A percentile compares a stretch with the other conserved stretches of the same genome.
Evolutionary conservation across 1,284 basidiomycete genomes (phyloP).

Genomic region (Tremellales sp.): DNA sequence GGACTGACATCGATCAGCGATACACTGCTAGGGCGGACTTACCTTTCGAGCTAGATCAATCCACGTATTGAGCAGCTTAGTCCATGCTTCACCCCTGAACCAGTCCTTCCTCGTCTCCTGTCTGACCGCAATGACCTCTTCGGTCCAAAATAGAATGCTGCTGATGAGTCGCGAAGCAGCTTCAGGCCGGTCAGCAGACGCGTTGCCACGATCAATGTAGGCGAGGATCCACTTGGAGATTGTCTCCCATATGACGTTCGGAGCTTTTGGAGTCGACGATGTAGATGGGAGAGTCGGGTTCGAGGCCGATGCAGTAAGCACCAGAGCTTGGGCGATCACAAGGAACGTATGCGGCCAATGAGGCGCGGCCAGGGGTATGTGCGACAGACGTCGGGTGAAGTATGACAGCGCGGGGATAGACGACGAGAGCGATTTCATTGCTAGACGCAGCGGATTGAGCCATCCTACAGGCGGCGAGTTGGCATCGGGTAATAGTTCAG

Average conservation of each 20-base stretch:
- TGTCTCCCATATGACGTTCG: conserved; percentile 1
- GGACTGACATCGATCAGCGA: no score
- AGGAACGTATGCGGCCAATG: conserved; percentile 10
- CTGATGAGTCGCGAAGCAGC: neutral
- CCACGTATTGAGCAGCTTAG: conserved; percentile 40
- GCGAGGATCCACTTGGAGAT: neutral
- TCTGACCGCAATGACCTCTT: conserved; percentile 13
- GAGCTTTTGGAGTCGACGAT: neutral
- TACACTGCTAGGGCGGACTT: no score
- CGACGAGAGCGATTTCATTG: neutral
- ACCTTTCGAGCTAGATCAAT: conserved; percentile 39
- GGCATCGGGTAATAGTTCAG: neutral
- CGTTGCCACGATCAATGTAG: no score
- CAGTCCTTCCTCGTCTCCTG: conserved; percentile 16
- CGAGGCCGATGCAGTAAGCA: no score
- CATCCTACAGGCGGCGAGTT: neutral
- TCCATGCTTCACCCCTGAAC: conserved; percentile 31
- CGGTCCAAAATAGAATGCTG: conserved; percentile 19
- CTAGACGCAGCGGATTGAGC: conserved; percentile 16
- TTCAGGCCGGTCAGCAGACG: neutral
- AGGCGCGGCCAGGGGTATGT: neutral
- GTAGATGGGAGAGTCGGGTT: no score
- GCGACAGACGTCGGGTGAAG: conserved; percentile 10
- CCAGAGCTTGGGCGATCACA: no score
- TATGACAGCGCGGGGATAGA: conserved; percentile 8